These are phyloP conservation scores for Cyberlindnera xishuangbannaensis DNA, from an alignment of 805 yeast genomes.

Conservation along the genomic window DNA sequence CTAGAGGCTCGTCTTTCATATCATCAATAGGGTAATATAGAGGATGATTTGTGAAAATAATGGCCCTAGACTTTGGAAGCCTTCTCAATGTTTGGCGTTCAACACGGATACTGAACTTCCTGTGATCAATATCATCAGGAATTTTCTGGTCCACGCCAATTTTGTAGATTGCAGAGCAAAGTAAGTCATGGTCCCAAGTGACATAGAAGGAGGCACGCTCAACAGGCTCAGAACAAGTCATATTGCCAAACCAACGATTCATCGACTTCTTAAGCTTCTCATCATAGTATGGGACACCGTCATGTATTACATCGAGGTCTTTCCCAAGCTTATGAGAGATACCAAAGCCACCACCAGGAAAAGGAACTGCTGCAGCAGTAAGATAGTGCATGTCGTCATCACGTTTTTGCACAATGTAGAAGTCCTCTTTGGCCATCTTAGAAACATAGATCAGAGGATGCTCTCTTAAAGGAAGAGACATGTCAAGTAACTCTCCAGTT, in stretches of 20 bases:
- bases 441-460: constrained; percentile 59
- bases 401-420: constrained; percentile 54
- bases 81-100: constrained; percentile 69
- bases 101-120: constrained; percentile 59
- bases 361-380: constrained; percentile 71
- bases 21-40: constrained; percentile 75
- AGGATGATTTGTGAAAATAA: constrained; percentile 72
- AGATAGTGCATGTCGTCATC: constrained; percentile 55
- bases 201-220: constrained; percentile 75
- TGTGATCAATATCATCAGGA: constrained; percentile 38
- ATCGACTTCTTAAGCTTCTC: constrained; percentile 60
- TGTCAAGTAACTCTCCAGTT: constrained; percentile 57
- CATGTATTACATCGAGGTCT: constrained; percentile 57
- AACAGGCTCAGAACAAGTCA: constrained; percentile 56
- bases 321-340: constrained; percentile 55
- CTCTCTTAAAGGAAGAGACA: constrained; percentile 52
- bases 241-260: constrained; percentile 66
- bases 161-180: constrained; percentile 51
- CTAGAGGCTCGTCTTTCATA: constrained; percentile 73
- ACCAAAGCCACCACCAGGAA: constrained; percentile 74
- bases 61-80: constrained; percentile 58
- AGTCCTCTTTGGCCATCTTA: constrained; percentile 72
- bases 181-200: constrained; percentile 65
- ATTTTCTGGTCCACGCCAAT: constrained; percentile 39
- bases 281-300: constrained; percentile 64